Evolutionary conservation across 257 asterid genomes (phyloP), one percentile per base, ranked within the genome.

Genomic region (Perilla frutescens): DNA sequence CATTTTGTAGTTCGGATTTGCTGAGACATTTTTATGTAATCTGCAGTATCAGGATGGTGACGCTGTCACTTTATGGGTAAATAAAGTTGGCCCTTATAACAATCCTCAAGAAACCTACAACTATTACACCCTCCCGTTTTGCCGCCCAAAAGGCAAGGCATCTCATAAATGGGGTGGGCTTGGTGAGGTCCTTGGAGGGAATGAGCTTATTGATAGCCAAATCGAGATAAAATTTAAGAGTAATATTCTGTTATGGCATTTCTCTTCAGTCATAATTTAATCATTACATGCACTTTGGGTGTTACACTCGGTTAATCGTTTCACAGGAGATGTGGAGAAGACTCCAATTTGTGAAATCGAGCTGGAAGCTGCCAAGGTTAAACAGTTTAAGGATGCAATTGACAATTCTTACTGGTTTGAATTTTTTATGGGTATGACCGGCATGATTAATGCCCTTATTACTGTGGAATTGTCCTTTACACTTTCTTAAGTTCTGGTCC

Each of bases 101-200:
- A 90, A 90, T 79, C 96, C 96, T 14, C 95, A 90, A 79, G 95
- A 90, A 78, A 87, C 95, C 66, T 88, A 90, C 82, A 88, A 88
- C 75, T 90, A 86, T 76, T 90, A 88, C 78, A 84, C 70, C 79
- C 96, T 90, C 74, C 92, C 96, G 7, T 90, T 83, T 78, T 90
- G 94, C 77, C 88, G 45, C 62, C 76, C 79, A 11, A 75, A 85
- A 60, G 87, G 87, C 14, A 81, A 81, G 29, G 80, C 85, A 51
- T 75, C 84, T 69, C 91, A 86, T 76, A 86, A 86, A 67, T 84
- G 89, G 91, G 89, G 88, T 74, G 92, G 85, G 68, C 92, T 87
- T 56, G 95, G 95, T 7, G 95, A 86, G 86, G 95, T 88, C 59
- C 88, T 85, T 0, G 91, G 88, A 14, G 96, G 92, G 80, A 88